These are phyloP conservation scores for Fraxinus dipetala DNA, from an alignment of 305 asterid genomes.

Conservation along the genomic window DNA sequence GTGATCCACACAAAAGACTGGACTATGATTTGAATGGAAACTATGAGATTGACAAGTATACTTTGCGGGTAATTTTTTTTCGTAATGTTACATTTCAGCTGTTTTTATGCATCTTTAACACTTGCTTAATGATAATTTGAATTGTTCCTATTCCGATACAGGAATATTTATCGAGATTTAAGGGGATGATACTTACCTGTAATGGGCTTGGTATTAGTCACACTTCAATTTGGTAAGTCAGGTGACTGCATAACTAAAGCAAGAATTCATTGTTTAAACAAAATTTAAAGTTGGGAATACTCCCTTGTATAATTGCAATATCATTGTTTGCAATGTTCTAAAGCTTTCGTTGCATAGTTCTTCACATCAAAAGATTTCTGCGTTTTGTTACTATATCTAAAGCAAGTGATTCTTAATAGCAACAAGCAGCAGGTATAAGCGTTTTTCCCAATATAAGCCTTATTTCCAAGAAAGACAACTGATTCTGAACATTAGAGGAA, in stretches of 20 bases:
- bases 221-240: slow-evolving; percentile 48
- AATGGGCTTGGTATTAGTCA: slow-evolving; percentile 65
- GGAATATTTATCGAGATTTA: slow-evolving; percentile 68
- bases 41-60: slow-evolving; percentile 57
- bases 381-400: background rate
- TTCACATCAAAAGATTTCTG: background rate
- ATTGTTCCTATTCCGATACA: slow-evolving; percentile 22
- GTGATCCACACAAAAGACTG: slow-evolving; percentile 61
- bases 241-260: slow-evolving; percentile 10
- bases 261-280: slow-evolving; percentile 3
- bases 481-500: background rate
- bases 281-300: background rate
- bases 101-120: slow-evolving; percentile 18
- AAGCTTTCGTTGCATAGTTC: background rate
- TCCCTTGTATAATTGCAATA: background rate
- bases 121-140: slow-evolving; percentile 18
- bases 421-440: background rate
- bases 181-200: slow-evolving; percentile 68
- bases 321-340: background rate
- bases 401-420: background rate
- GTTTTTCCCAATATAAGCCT: background rate
- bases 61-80: slow-evolving; percentile 45
- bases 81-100: slow-evolving; percentile 4
- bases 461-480: background rate
- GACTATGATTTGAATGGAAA: slow-evolving; percentile 63